Base-by-base conservation (phyloP, 352 stramenopile genomes). In the Pythium periplocum region DNA sequence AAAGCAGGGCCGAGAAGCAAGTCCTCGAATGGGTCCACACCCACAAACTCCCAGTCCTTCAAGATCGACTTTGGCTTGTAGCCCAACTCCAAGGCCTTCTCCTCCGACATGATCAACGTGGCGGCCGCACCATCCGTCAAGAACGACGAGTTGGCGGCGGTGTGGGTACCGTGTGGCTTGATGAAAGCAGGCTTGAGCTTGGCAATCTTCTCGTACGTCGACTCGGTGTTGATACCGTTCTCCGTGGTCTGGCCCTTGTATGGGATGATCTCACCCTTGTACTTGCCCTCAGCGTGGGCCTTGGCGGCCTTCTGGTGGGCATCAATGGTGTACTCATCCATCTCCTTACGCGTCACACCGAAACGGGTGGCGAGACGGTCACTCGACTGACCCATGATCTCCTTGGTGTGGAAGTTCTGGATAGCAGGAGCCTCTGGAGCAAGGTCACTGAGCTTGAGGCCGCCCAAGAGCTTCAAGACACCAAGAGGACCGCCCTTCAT, bases 131-230 rank as follows among this genome's bases (percentile, higher is more conserved):
- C 97, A 66, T 99, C 97, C 5, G 96, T 99, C 70, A 99, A 83
- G 64, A 97, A 99, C 39, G 89, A 98, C 51, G 89, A 98, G 69
- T 99, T 99, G 11, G 95, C 97, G 36, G 96, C 97, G 37, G 96
- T 99, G 82, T 99, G 96, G 9, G 96, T 99, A 45, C 97, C 97
- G 66, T 97, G 88, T 6, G 96, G 96, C 76, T 99, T 99, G 61
- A 99, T 84, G 67, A 99, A 99, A 0, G 96, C 95, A n/a, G 97
- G 96, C 68, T 98, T 98, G 9, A 99, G 73, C 57, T 95, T 97
- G 12, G 83, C 81, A 32, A 99, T 95, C 63, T 95, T 97, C 76
- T 98, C 96, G 5, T 95, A 71, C 40, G 92, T 98, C 35, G 87
- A 97, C 68, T 97, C 90, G 9, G 80, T 79, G 75, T 98, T 98